A percentile compares a stretch with the other conserved stretches of the same genome.
phyloP scores from a whole-genome alignment of 2,329 filamentous ascomycete species.

The Zasmidium angulare region DNA sequence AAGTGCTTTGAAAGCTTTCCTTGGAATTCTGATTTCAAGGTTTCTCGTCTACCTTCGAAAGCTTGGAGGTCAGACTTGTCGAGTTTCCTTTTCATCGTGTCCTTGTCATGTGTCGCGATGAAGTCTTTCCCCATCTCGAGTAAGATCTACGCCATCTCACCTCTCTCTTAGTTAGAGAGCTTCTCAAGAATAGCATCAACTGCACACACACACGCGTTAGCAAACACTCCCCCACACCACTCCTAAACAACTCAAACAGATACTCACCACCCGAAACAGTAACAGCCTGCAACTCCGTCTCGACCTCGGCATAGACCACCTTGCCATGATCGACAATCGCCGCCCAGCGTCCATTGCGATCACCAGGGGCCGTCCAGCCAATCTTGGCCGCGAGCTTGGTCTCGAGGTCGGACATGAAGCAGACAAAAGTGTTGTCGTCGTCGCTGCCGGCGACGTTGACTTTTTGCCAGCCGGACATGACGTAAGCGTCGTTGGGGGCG shows the following conservation, averaged over 20 bases:
- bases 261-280: constrained; percentile 19
- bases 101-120: not conserved
- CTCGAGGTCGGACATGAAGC: constrained; percentile 24
- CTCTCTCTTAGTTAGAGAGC: constrained; percentile 4
- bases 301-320: constrained; percentile 21
- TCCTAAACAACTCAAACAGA: not conserved
- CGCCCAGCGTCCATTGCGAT: constrained; percentile 24
- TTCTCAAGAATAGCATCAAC: constrained; percentile 15
- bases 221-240: not conserved
- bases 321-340: constrained; percentile 24
- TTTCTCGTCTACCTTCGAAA: not conserved
- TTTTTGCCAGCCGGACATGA: constrained; percentile 26
- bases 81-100: not conserved
- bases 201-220: not conserved
- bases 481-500: constrained; percentile 23
- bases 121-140: not conserved
- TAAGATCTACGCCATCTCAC: not conserved
- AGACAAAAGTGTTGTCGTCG: constrained; percentile 23
- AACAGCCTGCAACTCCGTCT: constrained; percentile 23
- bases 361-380: constrained; percentile 23
- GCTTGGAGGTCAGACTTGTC: not conserved
- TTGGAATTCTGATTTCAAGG: too few relatives aligned
- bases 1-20: too few relatives aligned
- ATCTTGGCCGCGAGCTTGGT: constrained; percentile 23
- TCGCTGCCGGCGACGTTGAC: constrained; percentile 17